Evolutionary conservation across 176 grass and related monocot species (phyloP).

Genomic region (Phragmites australis): DNA sequence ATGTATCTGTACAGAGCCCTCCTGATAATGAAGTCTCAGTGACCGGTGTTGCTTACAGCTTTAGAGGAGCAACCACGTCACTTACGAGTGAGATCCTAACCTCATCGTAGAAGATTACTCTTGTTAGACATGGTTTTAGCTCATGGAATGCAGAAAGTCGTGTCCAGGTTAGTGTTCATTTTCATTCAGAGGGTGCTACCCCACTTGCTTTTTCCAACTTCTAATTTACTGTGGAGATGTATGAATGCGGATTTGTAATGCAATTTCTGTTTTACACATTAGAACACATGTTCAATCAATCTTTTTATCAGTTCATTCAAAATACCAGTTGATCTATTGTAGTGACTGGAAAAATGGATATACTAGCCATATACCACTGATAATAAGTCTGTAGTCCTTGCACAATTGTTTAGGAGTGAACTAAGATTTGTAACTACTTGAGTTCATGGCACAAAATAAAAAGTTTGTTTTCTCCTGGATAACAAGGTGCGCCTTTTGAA

Average conservation of each 20-base stretch:
- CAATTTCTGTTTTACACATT: not conserved
- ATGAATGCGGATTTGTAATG: not conserved
- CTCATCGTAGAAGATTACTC: conserved; percentile 64
- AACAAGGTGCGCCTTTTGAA: not conserved
- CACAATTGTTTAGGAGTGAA: not conserved
- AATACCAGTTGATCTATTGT: not conserved
- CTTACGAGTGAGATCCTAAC: conserved; percentile 53
- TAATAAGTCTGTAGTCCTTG: not conserved
- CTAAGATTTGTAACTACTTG: not conserved
- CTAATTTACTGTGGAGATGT: not conserved
- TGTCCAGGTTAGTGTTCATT: conserved; percentile 47
- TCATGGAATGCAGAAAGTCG: conserved; percentile 60
- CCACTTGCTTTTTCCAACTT: not conserved
- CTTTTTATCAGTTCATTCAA: not conserved
- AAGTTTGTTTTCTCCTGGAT: not conserved
- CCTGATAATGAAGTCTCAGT: conserved; percentile 33
- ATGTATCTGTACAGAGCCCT: conserved; percentile 49
- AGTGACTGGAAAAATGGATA: not conserved
- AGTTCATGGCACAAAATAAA: not conserved
- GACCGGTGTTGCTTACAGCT: conserved; percentile 72
- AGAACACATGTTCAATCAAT: not conserved
- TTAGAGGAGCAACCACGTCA: conserved; percentile 66
- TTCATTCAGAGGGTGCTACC: not conserved
- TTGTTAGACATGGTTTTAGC: conserved; percentile 88
- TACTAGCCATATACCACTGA: not conserved